Conservation (phyloP, 2,329 filamentous ascomycete species). For the Sclerotinia minor region DNA sequence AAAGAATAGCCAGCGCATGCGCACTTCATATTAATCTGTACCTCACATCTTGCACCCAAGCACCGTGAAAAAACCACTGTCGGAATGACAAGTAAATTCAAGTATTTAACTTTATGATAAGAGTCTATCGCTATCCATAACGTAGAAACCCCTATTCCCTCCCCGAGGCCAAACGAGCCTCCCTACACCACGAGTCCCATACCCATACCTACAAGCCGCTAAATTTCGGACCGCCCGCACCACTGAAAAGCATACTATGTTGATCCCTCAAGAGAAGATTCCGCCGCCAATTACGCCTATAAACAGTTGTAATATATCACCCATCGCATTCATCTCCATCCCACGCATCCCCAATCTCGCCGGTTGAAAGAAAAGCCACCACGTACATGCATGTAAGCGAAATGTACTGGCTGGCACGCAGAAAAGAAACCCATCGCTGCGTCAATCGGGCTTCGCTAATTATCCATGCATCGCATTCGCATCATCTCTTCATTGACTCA, state of each 20-base stretch:
- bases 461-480: conserved; percentile 8
- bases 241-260: conserved; percentile 1
- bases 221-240: not conserved
- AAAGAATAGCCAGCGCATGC: not conserved
- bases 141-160: not conserved
- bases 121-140: conserved; percentile 17
- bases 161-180: not conserved
- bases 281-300: conserved; percentile 18
- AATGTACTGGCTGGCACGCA: conserved; percentile 1
- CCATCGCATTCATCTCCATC: not conserved
- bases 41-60: not conserved
- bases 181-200: conserved; percentile 12
- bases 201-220: conserved; percentile 10
- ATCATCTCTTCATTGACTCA: not conserved
- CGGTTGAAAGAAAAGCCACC: not conserved
- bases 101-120: conserved; percentile 7
- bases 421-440: conserved; percentile 3
- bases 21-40: not conserved
- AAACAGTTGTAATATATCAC: conserved; percentile 17
- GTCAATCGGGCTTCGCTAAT: conserved; percentile 1
- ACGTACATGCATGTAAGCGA: conserved; percentile 7
- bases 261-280: not conserved
- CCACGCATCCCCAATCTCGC: not conserved
- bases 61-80: not conserved
- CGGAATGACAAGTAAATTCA: not conserved